Evolutionary conservation across 371 early-diverging fungal species (phyloP).

Genomic region (Mucor sp.): DNA sequence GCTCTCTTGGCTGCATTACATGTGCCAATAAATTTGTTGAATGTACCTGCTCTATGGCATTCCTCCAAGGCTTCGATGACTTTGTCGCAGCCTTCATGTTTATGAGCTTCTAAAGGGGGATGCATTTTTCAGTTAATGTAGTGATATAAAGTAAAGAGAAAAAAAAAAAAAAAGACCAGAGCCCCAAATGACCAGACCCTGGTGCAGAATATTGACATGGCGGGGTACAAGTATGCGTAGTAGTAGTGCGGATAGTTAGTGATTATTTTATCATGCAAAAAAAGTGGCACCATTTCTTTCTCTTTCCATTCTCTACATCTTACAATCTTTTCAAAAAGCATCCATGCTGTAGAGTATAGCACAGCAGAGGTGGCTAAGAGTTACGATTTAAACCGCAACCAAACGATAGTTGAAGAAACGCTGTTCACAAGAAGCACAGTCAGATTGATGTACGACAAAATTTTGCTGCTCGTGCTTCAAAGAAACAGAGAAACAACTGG

Average conservation of each 20-base stretch:
- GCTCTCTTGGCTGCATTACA: slow-evolving; percentile 44
- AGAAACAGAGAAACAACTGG: too few relatives aligned
- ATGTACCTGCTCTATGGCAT: slow-evolving; percentile 46
- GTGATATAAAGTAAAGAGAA: not conserved
- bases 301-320: not conserved
- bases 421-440: too few relatives aligned
- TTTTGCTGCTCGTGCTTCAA: too few relatives aligned
- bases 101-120: slow-evolving; percentile 48
- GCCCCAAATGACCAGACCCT: not conserved
- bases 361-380: too few relatives aligned
- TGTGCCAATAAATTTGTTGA: slow-evolving; percentile 46
- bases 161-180: not conserved
- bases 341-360: too few relatives aligned
- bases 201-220: not conserved
- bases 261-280: not conserved
- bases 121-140: slow-evolving; percentile 33
- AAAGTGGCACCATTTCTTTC: not conserved
- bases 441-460: too few relatives aligned
- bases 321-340: too few relatives aligned
- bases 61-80: slow-evolving; percentile 49
- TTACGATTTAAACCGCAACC: too few relatives aligned
- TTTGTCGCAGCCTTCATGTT: slow-evolving; percentile 44
- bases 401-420: too few relatives aligned
- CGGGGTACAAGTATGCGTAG: not conserved
- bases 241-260: not conserved